Evolutionary conservation across 805 yeast genomes (phyloP).

Genomic region (Saccharomycopsis sp.): DNA sequence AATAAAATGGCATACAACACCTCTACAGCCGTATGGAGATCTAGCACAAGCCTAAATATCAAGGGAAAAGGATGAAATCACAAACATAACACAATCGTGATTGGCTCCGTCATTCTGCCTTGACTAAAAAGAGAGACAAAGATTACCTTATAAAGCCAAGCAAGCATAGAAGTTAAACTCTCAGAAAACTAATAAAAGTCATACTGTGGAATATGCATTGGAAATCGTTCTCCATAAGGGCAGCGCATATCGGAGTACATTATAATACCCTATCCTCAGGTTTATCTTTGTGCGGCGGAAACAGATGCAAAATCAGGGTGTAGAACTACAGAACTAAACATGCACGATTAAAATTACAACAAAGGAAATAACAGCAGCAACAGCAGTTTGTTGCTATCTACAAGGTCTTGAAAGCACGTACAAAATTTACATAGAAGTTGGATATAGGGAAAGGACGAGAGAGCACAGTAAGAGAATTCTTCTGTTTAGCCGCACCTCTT

Average conservation of each 20-base stretch:
- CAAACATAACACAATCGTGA: background rate
- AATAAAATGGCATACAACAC: background rate
- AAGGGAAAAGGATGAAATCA: background rate
- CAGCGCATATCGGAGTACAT: background rate
- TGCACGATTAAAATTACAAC: too few relatives aligned
- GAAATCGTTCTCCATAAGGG: background rate
- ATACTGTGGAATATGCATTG: background rate
- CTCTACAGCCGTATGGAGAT: background rate
- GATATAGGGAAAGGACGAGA: background rate
- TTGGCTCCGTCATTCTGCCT: background rate
- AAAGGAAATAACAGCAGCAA: background rate
- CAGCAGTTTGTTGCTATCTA: background rate
- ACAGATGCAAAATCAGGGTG: background rate
- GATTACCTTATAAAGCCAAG: background rate
- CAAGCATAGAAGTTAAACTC: background rate
- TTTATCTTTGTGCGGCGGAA: background rate
- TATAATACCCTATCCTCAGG: background rate
- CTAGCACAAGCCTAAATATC: background rate
- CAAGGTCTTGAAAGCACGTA: background rate
- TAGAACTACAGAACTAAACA: too few relatives aligned
- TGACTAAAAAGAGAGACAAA: background rate
- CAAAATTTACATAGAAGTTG: background rate
- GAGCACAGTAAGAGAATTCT: background rate
- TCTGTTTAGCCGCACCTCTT: background rate
- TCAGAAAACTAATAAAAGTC: background rate